Base-by-base conservation (phyloP, 805 yeast genomes). In the Wickerhamiella cacticola region DNA sequence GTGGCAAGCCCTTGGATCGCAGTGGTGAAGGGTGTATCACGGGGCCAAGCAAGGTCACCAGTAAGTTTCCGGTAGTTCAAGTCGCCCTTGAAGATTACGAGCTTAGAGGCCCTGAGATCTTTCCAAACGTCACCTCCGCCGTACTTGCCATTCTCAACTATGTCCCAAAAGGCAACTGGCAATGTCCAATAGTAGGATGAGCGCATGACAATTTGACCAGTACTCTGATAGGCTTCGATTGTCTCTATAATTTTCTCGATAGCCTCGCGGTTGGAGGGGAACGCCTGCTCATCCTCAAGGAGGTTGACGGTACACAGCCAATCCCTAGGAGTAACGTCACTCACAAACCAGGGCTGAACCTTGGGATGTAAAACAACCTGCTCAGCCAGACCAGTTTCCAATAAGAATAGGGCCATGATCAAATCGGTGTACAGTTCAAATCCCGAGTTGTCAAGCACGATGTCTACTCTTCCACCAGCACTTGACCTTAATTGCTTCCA, bases 341-440 rank as follows among this genome's bases (percentile, higher is more conserved):
- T 84, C 16, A 92, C 97, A 80, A 92, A 89, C 94, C 97, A 92
- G 28, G 97, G 96, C 51, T 87, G 75, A 45, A 78, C 76, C 64
- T 92, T 92, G 54, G 94, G 86, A 64, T 92, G 98, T 52, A 88
- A 70, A 16, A 78, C 80, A 51, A 89, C 76, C 48, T 74, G 68
- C 19, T 69, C 66, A 13, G 76, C 79, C 19, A 88, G 62, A n/a
- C 75, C 74, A 13, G 83, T 65, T 56, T 88, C 94, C 21, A 92
- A 65, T 52, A 83, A 58, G 61, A 82, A 80, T 41, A 82, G 63
- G 2, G 80, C 69, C 38, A 82, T 66, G 50, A 80, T 68, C 55
- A 85, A 64, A 60, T 87, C 96, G n/a, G 94, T 82, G 62, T 79
- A 92, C 41, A 92, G 74, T 66, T 92, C 99, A 61, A 92, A 92